A percentile compares a stretch with the other conserved stretches of the same genome.
These are phyloP conservation scores for Phanerodontia chrysosporium DNA, from an alignment of 768 basidiomycete species.

Conservation along the genomic window DNA sequence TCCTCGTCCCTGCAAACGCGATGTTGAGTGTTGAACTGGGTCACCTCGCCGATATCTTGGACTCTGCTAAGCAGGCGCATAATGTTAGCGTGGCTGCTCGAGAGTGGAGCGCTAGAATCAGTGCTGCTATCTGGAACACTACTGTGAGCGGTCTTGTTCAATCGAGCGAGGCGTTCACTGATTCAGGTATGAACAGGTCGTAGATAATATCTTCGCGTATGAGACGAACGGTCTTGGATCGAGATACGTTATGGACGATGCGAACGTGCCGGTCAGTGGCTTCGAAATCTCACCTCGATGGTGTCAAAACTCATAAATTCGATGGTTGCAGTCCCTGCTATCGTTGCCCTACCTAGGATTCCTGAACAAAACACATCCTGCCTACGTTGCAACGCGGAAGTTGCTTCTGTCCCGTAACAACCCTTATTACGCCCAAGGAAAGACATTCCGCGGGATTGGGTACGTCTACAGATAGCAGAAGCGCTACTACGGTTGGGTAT, in stretches of 20 bases:
- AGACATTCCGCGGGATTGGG: slow-evolving; percentile 67
- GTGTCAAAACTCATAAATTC: background rate
- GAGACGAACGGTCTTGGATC: slow-evolving; percentile 73
- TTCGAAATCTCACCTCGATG: background rate
- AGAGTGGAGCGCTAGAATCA: slow-evolving; percentile 54
- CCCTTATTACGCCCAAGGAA: slow-evolving; percentile 66
- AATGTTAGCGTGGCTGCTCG: slow-evolving; percentile 52
- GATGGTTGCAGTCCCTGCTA: slow-evolving; percentile 53
- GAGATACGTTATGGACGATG: slow-evolving; percentile 80
- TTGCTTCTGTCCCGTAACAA: slow-evolving; percentile 58
- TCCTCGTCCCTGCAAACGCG: slow-evolving; percentile 75
- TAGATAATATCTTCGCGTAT: slow-evolving; percentile 68
- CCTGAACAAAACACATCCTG: slow-evolving; percentile 51
- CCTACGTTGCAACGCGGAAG: slow-evolving; percentile 63
- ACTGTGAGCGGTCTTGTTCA: slow-evolving; percentile 38
- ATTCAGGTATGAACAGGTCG: slow-evolving; percentile 37
- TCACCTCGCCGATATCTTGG: slow-evolving; percentile 57
- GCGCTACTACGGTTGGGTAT: background rate
- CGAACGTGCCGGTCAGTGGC: slow-evolving; percentile 69
- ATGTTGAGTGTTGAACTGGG: slow-evolving; percentile 74
- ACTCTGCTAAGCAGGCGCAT: slow-evolving; percentile 40
- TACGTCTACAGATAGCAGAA: slow-evolving; percentile 28
- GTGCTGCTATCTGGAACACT: slow-evolving; percentile 56
- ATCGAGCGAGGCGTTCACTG: background rate
- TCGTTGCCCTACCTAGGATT: slow-evolving; percentile 80